A percentile compares a stretch with the other conserved stretches of the same genome.
These are phyloP conservation scores for Paracamarosporium sp. DNA, from an alignment of 2,329 filamentous ascomycete species.

Conservation along the genomic window DNA sequence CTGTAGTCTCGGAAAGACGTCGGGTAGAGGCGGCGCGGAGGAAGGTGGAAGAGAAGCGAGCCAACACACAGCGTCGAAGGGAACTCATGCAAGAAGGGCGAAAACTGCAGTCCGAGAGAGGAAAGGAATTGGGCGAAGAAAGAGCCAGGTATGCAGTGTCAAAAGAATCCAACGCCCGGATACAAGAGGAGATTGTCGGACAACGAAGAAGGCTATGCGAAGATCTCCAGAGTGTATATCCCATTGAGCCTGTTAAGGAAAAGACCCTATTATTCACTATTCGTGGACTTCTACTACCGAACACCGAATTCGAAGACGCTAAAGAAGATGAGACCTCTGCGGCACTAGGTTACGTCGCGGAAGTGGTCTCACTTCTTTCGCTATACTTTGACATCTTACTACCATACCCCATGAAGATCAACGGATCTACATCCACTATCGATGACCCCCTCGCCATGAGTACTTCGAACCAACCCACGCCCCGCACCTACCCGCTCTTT, in stretches of 20 bases:
- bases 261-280: conserved; percentile 83
- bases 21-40: conserved; percentile 67
- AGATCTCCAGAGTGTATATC: conserved; percentile 79
- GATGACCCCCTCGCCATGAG: conserved; percentile 71
- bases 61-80: conserved; percentile 70
- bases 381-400: conserved; percentile 81
- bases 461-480: conserved; percentile 46
- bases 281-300: conserved; percentile 77
- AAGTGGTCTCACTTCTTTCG: conserved; percentile 76
- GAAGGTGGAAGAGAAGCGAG: conserved; percentile 70
- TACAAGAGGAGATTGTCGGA: conserved; percentile 73
- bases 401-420: conserved; percentile 78
- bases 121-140: conserved; percentile 66
- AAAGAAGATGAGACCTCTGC: conserved; percentile 78
- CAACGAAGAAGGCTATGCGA: conserved; percentile 89
- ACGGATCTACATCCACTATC: conserved; percentile 77
- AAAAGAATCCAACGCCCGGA: conserved; percentile 61
- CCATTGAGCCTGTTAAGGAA: conserved; percentile 71
- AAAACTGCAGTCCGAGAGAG: conserved; percentile 63
- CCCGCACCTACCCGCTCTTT: conserved; percentile 75
- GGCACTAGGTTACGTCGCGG: conserved; percentile 79
- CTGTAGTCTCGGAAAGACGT: conserved; percentile 69
- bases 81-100: conserved; percentile 72
- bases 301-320: conserved; percentile 76
- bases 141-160: conserved; percentile 55